Evolutionary conservation across 495 filamentous ascomycete species (phyloP), one percentile per base, ranked within the genome.

Genomic region (Penicillium arizonense): DNA sequence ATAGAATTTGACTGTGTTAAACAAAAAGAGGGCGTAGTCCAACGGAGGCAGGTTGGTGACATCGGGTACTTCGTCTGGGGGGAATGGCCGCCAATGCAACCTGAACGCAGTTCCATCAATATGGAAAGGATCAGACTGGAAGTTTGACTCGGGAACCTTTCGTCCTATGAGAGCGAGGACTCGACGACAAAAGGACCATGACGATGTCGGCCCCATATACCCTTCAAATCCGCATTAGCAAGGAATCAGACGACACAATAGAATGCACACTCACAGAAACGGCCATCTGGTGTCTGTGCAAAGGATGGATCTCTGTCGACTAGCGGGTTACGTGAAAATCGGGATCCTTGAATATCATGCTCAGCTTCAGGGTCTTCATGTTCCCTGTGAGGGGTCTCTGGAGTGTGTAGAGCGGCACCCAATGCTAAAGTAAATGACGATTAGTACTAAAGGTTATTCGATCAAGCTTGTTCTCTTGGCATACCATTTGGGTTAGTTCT

Each of bases 1-100:
- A 44, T 74, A 69, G 48, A 70, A 72, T 21, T 71, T 70, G 23
- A 69, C 69, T 12, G 70, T 67, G 43, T 64, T 68, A 48, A 72
- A 72, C 12, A 73, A 59, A 43, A 67, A 74, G 0, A 71, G 42
- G 21, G 71, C 71, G 57, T 69, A 72, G 43, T 72, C 68, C 26
- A 67, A 45, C 0, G 69, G 64, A 10, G 71, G 71, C 13, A 74
- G 44, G 21, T 67, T 64, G 9, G 61, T 53, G 24, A 64, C 62
- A 53, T 74, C 71, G 12, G 67, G 66, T 18, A 56, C 47, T 28
- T 64, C 68, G 28, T 63, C 59, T 8, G 47, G 30, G 23, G 64
- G 53, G n/a, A 58, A 39, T 23, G 66, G 70, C 20, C 63, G 58
- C 71, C 71, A 74, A 33, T 59, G 66, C 4, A 74, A 56, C 38